A percentile compares a stretch with the other conserved stretches of the same genome.
Evolutionary conservation across 2,329 filamentous ascomycete species (phyloP).

Genomic region (Aspergillus fructus): DNA sequence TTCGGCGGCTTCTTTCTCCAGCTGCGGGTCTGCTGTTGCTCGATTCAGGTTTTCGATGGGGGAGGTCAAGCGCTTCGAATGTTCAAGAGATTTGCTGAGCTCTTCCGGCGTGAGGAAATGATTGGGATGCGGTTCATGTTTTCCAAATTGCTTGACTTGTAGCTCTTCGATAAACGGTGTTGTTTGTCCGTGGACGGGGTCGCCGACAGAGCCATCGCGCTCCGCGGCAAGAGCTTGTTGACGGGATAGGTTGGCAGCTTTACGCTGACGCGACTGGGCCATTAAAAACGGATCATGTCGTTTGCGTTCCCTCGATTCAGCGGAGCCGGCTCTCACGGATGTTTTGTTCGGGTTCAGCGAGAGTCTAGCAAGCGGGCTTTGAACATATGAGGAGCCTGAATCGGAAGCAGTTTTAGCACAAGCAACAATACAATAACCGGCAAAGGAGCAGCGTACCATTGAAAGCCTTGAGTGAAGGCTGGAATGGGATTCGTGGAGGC

Average conservation of each 20-base stretch:
- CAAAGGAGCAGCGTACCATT: slow-evolving; percentile 52
- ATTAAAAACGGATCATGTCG: slow-evolving; percentile 78
- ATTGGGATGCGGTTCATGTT: slow-evolving; percentile 59
- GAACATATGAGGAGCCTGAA: slow-evolving; percentile 30
- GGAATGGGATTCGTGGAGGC: slow-evolving; percentile 65
- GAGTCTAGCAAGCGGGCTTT: slow-evolving; percentile 51
- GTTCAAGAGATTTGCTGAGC: slow-evolving; percentile 63
- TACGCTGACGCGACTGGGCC: slow-evolving; percentile 78
- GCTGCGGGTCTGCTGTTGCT: slow-evolving; percentile 37
- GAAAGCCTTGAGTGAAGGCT: slow-evolving; percentile 60
- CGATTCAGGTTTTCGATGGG: slow-evolving; percentile 33
- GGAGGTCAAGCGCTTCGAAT: slow-evolving; percentile 64
- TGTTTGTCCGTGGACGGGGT: slow-evolving; percentile 73
- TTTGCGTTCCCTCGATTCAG: slow-evolving; percentile 63
- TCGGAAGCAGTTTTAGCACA: slow-evolving; percentile 1
- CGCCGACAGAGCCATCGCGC: slow-evolving; percentile 66
- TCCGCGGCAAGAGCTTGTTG: slow-evolving; percentile 67
- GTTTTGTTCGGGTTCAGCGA: slow-evolving; percentile 51
- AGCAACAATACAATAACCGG: slow-evolving; percentile 15
- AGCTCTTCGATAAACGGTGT: slow-evolving; percentile 71
- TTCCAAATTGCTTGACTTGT: slow-evolving; percentile 21
- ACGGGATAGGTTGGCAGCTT: slow-evolving; percentile 76
- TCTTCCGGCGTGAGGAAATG: slow-evolving; percentile 70
- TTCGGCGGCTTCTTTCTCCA: slow-evolving; percentile 36
- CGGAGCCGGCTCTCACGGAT: slow-evolving; percentile 64